Conservation (phyloP, 139 green algal species). For the Chlamydomonas sphaeroides region DNA sequence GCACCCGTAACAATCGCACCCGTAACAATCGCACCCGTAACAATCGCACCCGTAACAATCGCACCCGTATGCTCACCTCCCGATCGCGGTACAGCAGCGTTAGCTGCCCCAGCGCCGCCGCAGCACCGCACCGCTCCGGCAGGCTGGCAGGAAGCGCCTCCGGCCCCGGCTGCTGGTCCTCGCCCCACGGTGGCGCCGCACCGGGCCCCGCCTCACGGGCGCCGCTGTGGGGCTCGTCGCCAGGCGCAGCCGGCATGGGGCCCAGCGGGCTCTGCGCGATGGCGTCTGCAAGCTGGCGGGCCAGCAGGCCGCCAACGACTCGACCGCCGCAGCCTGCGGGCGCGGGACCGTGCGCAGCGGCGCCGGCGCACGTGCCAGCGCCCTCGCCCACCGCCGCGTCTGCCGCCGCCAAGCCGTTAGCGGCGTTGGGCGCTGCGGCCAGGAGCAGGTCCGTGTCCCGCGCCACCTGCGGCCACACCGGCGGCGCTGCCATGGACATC, state of each 20-base stretch:
- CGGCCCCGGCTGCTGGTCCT: neutral
- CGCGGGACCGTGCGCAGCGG: neutral
- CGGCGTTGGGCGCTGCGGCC: neutral
- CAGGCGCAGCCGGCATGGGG: neutral
- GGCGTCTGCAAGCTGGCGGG: neutral
- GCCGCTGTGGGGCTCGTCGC: too few species aligned
- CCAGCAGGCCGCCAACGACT: neutral
- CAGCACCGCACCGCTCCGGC: slow-evolving; percentile 12
- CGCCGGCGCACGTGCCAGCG: neutral
- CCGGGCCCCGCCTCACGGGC: too few species aligned
- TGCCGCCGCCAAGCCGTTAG: neutral
- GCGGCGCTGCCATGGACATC: too few species aligned
- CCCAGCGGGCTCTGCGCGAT: neutral
- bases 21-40: too few species aligned
- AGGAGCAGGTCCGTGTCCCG: slow-evolving; percentile 1
- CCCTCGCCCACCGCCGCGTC: neutral
- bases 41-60: too few species aligned
- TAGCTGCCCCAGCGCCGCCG: slow-evolving; percentile 5
- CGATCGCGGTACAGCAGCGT: slow-evolving; percentile 1
- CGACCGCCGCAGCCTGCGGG: too few species aligned
- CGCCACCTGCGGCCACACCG: neutral
- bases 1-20: too few species aligned
- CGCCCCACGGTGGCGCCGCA: neutral
- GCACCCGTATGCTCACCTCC: neutral
- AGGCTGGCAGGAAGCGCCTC: neutral